Evolutionary conservation across 371 early-diverging fungal species (phyloP), one percentile per base, ranked within the genome.

Genomic region (Hamiltosporidium tvaerminnensis): DNA sequence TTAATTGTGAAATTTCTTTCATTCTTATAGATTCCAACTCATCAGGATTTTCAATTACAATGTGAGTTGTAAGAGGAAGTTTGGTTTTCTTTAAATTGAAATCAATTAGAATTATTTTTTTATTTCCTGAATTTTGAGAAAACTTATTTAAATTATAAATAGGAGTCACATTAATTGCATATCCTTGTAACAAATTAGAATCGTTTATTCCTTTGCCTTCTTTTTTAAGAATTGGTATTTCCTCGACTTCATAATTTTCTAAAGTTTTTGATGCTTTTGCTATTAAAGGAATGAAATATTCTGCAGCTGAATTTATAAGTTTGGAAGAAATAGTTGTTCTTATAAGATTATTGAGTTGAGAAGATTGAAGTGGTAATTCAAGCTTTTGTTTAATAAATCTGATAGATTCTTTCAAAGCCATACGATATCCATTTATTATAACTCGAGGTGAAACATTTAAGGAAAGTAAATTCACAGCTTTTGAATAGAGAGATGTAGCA

Each of bases 81-180:
- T 94, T 86, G n/a, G 90, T 88, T 82, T 92, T 96, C 79, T 90
- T 89, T 55, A 99, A 83, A 82, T 95, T 91, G 82, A 99, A 92
- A 77, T 96, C 98, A 54, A 97, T 78, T 76, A 91, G 92, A n/a
- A 94, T 89, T 77, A 99, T 92, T 82, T 90, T 90, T 54, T 95
- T 91, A 63, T 84, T 85, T 47, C 80, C 80, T 10, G 68, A 23
- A 23, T 23, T 23, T 23, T 23, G 23, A 23, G 23, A 23, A 23
- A 23, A 23, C 52, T n/a, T 47, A 37, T 30, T 49, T 67, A 2
- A 57, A 58, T 77, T 76, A 14, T 64, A 54, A 69, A 76, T 81
- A 72, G 93, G 92, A 52, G 91, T 85, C 16, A 93, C 89, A 65
- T 97, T 95, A 61, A 99, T 81, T 1, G 96, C 95, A 78, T 93